Evolutionary conservation across 306 rosid genomes (phyloP), one percentile per base, ranked within the genome.

Genomic region (Cucumis melo): DNA sequence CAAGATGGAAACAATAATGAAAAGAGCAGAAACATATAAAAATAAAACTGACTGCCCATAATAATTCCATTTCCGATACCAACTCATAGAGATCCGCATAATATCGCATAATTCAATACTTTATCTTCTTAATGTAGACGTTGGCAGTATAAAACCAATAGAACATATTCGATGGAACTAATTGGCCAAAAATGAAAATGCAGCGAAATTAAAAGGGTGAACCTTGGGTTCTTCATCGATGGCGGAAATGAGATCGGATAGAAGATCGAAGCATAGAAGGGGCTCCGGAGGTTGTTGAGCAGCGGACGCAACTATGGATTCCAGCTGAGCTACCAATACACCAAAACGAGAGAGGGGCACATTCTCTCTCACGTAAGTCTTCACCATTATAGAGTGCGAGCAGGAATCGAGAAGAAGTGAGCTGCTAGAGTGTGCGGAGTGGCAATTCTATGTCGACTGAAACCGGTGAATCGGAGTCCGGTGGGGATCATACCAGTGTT

Each of bases 201-300:
- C 8, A 19, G 78, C 70, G 8, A 39, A 51, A 65, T 23, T 20
- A 3, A 39, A 38, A 75, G 53, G 66, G 63, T 15, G n/a, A 29
- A 94, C 98, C 98, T 91, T 94, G 38, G 90, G 80, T 86, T 92
- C 97, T 76, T 87, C 92, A 14, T 88, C 90, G 51, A 90, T 91
- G 88, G 97, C 92, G 80, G 93, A 83, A n/a, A 89, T 87, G 91
- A 94, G 98, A 90, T 94, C 97, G 79, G 98, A 94, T 58, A 94
- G 93, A 78, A 94, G 97, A 87, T 94, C 98, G 88, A 94, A 94
- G 86, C 98, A 94, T 77, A 94, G 96, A 54, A 94, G 90, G 8
- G 97, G 92, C 68, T 94, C 96, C 55, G 96, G 97, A 75, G 95
- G 84, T 81, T 94, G 85, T 80, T 94, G 92, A 24, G 86, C 75